These are phyloP conservation scores for Ramaria sp. DNA, from an alignment of 768 basidiomycete species.

Conservation along the genomic window DNA sequence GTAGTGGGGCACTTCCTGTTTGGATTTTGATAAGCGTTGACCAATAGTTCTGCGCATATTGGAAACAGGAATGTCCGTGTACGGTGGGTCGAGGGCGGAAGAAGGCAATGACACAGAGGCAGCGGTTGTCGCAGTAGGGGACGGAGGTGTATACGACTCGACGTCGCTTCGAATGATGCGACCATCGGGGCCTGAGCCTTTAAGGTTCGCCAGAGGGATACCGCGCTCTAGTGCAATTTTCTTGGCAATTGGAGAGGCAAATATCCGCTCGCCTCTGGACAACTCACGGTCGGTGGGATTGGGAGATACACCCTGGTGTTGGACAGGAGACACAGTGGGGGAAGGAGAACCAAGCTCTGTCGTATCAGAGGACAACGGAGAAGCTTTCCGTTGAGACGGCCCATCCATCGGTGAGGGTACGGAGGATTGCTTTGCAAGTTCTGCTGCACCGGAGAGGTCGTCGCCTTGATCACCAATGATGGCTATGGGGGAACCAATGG, in stretches of 20 bases:
- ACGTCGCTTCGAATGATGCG: slow-evolving; percentile 93
- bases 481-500: slow-evolving; percentile 84
- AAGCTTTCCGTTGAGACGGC: slow-evolving; percentile 20
- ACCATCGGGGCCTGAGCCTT: slow-evolving; percentile 89
- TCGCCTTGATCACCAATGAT: slow-evolving; percentile 94
- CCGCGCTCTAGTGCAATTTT: slow-evolving; percentile 93
- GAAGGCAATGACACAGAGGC: slow-evolving; percentile 36
- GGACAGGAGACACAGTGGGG: slow-evolving; percentile 20
- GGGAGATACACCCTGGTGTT: slow-evolving; percentile 23
- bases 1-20: slow-evolving; percentile 94
- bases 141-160: slow-evolving; percentile 66
- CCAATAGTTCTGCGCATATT: slow-evolving; percentile 96
- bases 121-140: slow-evolving; percentile 31
- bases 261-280: slow-evolving; percentile 69
- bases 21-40: slow-evolving; percentile 80
- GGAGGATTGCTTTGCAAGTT: slow-evolving; percentile 20
- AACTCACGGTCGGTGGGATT: slow-evolving; percentile 43
- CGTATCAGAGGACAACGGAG: slow-evolving; percentile 22
- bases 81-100: slow-evolving; percentile 53
- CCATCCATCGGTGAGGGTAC: slow-evolving; percentile 22
- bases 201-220: slow-evolving; percentile 79
- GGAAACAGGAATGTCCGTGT: slow-evolving; percentile 80
- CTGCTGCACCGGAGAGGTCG: slow-evolving; percentile 76
- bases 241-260: slow-evolving; percentile 92
- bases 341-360: slow-evolving; percentile 19